Evolutionary conservation across 2,329 filamentous ascomycete species (phyloP).

Genomic region (Cordyceps militaris): DNA sequence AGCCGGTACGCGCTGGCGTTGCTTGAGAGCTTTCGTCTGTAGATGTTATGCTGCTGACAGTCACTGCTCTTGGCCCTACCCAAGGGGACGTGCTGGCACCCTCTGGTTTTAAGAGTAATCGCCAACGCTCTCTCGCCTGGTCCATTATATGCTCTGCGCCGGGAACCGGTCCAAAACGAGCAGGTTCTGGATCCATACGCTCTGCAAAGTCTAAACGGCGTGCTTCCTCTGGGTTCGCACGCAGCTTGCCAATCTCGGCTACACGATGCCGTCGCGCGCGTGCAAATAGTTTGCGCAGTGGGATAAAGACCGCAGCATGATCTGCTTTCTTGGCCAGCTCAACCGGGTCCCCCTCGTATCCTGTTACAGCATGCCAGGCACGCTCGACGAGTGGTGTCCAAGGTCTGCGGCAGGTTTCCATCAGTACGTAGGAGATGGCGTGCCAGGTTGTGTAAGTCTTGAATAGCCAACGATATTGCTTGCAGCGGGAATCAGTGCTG

Average conservation of each 20-base stretch:
- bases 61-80: neutral
- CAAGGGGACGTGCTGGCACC: constrained; percentile 18
- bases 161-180: constrained; percentile 41
- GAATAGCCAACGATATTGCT: constrained; percentile 43
- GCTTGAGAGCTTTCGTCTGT: neutral
- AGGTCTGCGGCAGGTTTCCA: constrained; percentile 39
- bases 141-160: constrained; percentile 40
- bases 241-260: constrained; percentile 42
- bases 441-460: constrained; percentile 47
- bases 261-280: constrained; percentile 46
- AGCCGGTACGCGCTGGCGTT: neutral
- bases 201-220: constrained; percentile 43
- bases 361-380: constrained; percentile 40
- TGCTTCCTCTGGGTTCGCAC: constrained; percentile 41
- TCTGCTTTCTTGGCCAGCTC: constrained; percentile 39
- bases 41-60: constrained; percentile 15
- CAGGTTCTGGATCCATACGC: constrained; percentile 34
- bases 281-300: constrained; percentile 46
- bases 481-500: constrained; percentile 47
- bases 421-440: constrained; percentile 41
- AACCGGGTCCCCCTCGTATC: constrained; percentile 31
- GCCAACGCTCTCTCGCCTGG: constrained; percentile 43
- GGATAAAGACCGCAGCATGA: constrained; percentile 44
- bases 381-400: constrained; percentile 45
- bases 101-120: constrained; percentile 37